phyloP scores from a whole-genome alignment of 1,284 basidiomycete genomes.

The Cryptococcus amylolentus region DNA sequence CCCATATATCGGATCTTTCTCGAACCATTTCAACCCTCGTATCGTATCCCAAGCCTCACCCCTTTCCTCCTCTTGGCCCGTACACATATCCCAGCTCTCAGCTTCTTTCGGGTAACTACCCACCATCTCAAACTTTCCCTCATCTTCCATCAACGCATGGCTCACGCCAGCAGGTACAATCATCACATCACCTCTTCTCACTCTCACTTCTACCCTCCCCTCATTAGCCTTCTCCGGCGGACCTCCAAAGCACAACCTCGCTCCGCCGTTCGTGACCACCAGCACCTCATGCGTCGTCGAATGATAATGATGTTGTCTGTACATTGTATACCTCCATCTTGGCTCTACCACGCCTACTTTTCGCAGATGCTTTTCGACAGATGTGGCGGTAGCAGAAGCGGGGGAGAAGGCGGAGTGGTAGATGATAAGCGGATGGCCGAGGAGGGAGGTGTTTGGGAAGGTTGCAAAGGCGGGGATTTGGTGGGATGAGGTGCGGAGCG shows the following conservation, averaged over 20 bases:
- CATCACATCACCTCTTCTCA: slow-evolving; percentile 50
- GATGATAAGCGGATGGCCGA: slow-evolving; percentile 25
- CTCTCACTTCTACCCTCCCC: slow-evolving; percentile 38
- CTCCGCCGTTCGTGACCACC: slow-evolving; percentile 43
- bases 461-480: slow-evolving; percentile 20
- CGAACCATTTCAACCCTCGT: slow-evolving; percentile 47
- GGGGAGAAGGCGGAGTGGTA: slow-evolving; percentile 26
- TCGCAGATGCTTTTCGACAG: slow-evolving; percentile 37
- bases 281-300: slow-evolving; percentile 53
- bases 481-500: slow-evolving; percentile 18
- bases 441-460: slow-evolving; percentile 33
- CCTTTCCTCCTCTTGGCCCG: slow-evolving; percentile 30
- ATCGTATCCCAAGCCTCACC: slow-evolving; percentile 41
- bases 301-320: slow-evolving; percentile 52
- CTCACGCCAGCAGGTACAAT: slow-evolving; percentile 52
- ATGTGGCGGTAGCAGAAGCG: slow-evolving; percentile 4
- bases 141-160: slow-evolving; percentile 46
- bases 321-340: slow-evolving; percentile 53
- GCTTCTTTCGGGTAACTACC: slow-evolving; percentile 49
- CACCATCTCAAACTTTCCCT: slow-evolving; percentile 51
- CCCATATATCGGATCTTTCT: slow-evolving; percentile 51
- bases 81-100: slow-evolving; percentile 51
- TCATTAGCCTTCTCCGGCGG: slow-evolving; percentile 37
- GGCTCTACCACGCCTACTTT: slow-evolving; percentile 47
- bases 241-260: slow-evolving; percentile 51